Evolutionary conservation across 1,139 yeast genomes (phyloP).

Genomic region (Saccharomyces hybrid): DNA sequence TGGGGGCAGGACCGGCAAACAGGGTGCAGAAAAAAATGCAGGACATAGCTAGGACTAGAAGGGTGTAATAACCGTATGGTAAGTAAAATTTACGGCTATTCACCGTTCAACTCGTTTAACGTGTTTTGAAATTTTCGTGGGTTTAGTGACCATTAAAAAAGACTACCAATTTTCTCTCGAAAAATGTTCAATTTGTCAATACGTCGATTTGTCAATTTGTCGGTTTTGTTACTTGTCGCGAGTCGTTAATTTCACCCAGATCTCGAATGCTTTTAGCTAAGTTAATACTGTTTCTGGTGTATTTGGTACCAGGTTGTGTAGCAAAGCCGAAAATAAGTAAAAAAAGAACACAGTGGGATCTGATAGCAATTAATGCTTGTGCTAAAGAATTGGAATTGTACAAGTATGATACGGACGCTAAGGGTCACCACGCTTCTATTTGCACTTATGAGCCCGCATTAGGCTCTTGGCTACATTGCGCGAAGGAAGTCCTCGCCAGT

Average conservation of each 20-base stretch:
- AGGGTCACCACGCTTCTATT: conserved; percentile 1
- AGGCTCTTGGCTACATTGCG: conserved; percentile 5
- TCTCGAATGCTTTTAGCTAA: not conserved
- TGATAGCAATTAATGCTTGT: conserved; percentile 5
- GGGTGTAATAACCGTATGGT: not conserved
- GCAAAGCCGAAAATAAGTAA: not conserved
- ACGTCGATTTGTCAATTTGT: not conserved
- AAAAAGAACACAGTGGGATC: conserved; percentile 4
- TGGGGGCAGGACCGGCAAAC: too few relatives aligned
- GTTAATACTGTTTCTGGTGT: not conserved
- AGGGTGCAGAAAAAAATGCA: not conserved
- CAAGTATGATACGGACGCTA: not conserved
- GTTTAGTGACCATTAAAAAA: not conserved
- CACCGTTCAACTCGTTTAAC: not conserved
- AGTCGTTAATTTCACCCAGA: not conserved
- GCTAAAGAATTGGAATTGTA: conserved; percentile 2
- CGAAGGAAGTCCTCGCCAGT: conserved; percentile 2
- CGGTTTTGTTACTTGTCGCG: not conserved
- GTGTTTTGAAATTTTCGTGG: not conserved
- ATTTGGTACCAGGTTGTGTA: not conserved
- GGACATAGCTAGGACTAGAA: not conserved
- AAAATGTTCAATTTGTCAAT: not conserved
- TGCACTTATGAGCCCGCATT: conserved; percentile 4
- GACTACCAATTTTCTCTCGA: not conserved
- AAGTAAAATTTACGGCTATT: not conserved